phyloP scores from a whole-genome alignment of 2,329 filamentous ascomycete genomes.

The Venturia oleaginea region DNA sequence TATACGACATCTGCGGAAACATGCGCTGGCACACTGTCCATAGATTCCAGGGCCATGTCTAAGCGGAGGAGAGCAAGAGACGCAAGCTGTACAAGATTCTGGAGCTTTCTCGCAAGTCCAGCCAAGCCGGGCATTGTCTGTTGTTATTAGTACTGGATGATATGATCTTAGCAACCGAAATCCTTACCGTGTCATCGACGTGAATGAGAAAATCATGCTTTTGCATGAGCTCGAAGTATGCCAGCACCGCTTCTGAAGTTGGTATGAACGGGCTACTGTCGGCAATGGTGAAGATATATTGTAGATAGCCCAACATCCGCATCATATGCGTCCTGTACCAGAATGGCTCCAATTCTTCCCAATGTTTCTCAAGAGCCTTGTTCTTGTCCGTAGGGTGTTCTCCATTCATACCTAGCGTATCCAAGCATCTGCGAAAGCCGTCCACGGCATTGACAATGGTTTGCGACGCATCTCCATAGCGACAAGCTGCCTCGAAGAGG shows the following conservation, averaged over 20 bases:
- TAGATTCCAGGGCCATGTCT: slow-evolving; percentile 25
- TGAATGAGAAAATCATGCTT: slow-evolving; percentile 58
- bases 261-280: slow-evolving; percentile 31
- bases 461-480: background rate
- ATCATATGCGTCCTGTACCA: slow-evolving; percentile 57
- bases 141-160: slow-evolving; percentile 30
- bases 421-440: background rate
- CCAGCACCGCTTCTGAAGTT: slow-evolving; percentile 48
- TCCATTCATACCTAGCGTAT: background rate
- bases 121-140: slow-evolving; percentile 24
- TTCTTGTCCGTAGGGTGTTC: background rate
- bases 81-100: slow-evolving; percentile 13
- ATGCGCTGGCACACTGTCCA: slow-evolving; percentile 17
- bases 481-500: background rate
- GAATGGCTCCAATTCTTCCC: background rate
- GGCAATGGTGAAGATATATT: slow-evolving; percentile 50
- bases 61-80: slow-evolving; percentile 23
- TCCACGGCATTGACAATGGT: background rate
- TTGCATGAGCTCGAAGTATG: slow-evolving; percentile 69
- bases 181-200: background rate
- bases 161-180: background rate
- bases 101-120: background rate
- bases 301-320: slow-evolving; percentile 65
- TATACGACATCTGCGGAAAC: background rate
- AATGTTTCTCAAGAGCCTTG: background rate